These are phyloP conservation scores for Botrytis aclada DNA, from an alignment of 2,329 filamentous ascomycete species.

Conservation along the genomic window DNA sequence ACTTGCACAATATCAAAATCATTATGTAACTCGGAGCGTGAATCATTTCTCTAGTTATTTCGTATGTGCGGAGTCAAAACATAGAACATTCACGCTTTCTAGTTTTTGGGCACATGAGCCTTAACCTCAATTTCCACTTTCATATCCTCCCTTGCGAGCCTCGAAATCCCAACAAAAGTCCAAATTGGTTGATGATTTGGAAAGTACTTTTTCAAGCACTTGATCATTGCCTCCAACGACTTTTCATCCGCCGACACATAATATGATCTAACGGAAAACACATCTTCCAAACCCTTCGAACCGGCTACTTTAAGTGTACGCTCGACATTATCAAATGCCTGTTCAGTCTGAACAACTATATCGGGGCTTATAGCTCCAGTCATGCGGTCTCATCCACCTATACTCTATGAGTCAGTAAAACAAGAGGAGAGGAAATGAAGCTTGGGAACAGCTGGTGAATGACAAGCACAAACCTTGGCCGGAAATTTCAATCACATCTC, in stretches of 20 bases:
- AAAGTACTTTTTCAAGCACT: neutral
- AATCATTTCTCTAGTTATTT: neutral
- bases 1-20: neutral
- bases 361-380: slow-evolving; percentile 36
- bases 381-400: slow-evolving; percentile 40
- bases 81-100: neutral
- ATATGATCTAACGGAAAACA: slow-evolving; percentile 49
- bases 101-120: slow-evolving; percentile 41
- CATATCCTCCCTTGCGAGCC: neutral
- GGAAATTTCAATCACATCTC: slow-evolving; percentile 45
- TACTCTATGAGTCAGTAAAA: neutral
- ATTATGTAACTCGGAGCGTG: neutral
- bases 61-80: neutral
- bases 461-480: slow-evolving; percentile 43
- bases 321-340: slow-evolving; percentile 53
- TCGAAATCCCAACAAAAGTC: neutral
- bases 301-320: slow-evolving; percentile 49
- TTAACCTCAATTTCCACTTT: slow-evolving; percentile 53
- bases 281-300: slow-evolving; percentile 55
- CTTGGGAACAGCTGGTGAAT: neutral
- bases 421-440: no score
- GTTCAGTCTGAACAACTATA: slow-evolving; percentile 47
- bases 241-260: slow-evolving; percentile 41
- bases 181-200: slow-evolving; percentile 3
- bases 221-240: neutral